Evolutionary conservation across 441 rosid genomes (phyloP).

Genomic region (Pelargonium fulgidum): DNA sequence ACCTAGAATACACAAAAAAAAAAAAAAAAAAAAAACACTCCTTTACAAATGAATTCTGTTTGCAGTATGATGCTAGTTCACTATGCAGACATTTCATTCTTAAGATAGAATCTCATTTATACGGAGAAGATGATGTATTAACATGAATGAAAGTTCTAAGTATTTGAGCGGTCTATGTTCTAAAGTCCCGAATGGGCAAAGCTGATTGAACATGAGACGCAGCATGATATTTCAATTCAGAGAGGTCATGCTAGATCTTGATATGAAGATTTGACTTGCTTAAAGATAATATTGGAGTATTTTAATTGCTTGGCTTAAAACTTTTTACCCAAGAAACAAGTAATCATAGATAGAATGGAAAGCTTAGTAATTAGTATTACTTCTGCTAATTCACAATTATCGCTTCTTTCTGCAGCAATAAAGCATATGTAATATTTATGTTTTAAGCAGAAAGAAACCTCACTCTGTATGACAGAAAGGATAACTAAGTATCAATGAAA

Average conservation of each 20-base stretch:
- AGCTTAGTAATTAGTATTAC: neutral
- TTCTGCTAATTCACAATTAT: neutral
- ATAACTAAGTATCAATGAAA: neutral
- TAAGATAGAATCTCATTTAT: neutral
- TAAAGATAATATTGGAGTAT: neutral
- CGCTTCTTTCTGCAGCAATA: neutral
- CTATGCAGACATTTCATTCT: neutral
- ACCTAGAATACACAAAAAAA: neutral
- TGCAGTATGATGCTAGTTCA: neutral
- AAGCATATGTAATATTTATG: neutral
- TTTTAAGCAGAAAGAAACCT: neutral
- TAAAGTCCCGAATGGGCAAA: neutral
- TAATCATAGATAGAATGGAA: neutral
- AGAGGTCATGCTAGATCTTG: neutral
- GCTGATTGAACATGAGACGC: neutral
- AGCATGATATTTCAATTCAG: neutral
- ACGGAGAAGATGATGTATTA: neutral
- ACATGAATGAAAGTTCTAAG: neutral
- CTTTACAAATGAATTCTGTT: neutral
- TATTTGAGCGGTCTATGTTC: neutral
- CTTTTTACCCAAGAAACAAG: neutral
- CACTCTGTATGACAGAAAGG: neutral
- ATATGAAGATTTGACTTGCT: slow-evolving; percentile 2
- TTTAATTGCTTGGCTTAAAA: neutral
- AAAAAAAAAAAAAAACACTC: neutral